Conservation (phyloP, 176 grass and related monocot species). For the Guadua angustifolia region DNA sequence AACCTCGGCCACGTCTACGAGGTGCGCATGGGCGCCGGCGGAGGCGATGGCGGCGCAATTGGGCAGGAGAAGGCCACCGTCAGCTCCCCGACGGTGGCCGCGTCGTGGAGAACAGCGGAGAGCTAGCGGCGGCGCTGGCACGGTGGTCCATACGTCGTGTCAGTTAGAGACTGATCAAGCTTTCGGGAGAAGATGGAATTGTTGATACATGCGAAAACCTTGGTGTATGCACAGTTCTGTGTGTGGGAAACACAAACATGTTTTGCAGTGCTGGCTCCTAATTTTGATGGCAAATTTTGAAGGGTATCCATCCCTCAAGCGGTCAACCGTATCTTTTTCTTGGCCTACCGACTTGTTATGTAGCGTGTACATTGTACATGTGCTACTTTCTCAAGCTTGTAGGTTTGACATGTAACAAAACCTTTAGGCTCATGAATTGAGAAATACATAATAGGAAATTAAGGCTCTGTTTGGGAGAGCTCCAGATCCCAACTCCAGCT, state of each 20-base stretch:
- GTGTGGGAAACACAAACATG: slow-evolving; percentile 23
- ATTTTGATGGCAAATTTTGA: neutral
- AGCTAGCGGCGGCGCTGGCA: slow-evolving; percentile 41
- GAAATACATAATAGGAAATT: too few relatives aligned
- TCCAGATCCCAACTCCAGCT: too few relatives aligned
- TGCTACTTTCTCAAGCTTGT: too few relatives aligned
- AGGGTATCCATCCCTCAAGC: too few relatives aligned
- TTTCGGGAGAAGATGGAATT: slow-evolving; percentile 1
- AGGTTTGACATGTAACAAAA: too few relatives aligned
- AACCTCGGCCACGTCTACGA: slow-evolving; percentile 80
- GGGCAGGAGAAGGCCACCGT: slow-evolving; percentile 28
- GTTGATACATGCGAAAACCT: neutral
- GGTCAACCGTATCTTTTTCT: too few relatives aligned
- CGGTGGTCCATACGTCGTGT: neutral
- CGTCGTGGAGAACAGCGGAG: slow-evolving; percentile 49
- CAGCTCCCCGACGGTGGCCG: slow-evolving; percentile 27
- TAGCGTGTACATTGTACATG: too few relatives aligned
- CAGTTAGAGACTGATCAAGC: slow-evolving; percentile 47
- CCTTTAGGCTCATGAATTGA: too few relatives aligned
- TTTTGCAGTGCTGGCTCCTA: slow-evolving; percentile 25
- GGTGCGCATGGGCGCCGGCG: neutral
- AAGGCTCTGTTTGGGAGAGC: too few relatives aligned
- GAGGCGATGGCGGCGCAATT: neutral
- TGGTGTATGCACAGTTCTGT: slow-evolving; percentile 34
- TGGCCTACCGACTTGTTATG: too few relatives aligned